Evolutionary conservation across 1,139 yeast genomes (phyloP).

Genomic region (Barnettozyma hawaiiensis): DNA sequence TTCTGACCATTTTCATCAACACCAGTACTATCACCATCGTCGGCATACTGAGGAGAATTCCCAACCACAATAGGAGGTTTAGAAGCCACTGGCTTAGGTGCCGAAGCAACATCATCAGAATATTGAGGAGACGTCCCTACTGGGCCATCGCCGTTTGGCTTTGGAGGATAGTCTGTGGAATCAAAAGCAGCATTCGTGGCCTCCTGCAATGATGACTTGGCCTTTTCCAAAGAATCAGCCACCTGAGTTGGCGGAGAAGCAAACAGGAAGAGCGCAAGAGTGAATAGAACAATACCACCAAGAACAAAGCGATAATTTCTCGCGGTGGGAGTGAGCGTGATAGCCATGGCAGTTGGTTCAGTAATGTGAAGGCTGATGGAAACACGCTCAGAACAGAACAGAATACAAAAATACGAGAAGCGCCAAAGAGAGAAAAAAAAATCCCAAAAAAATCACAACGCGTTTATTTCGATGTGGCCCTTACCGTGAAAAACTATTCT

Average conservation of each 20-base stretch:
- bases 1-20: conserved; percentile 14
- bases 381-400: too few species aligned
- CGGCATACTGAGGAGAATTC: conserved; percentile 22
- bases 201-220: conserved; percentile 16
- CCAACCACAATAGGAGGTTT: conserved; percentile 3
- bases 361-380: too few species aligned
- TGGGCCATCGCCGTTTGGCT: conserved; percentile 6
- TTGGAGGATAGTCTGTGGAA: conserved; percentile 11
- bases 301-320: conserved; percentile 24
- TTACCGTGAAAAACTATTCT: background rate
- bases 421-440: too few species aligned
- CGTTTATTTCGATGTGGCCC: background rate
- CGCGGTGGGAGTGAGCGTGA: conserved; percentile 14
- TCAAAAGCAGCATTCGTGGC: conserved; percentile 5
- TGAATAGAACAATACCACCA: conserved; percentile 22
- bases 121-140: conserved; percentile 22
- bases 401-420: too few species aligned
- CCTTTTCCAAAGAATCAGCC: conserved; percentile 18
- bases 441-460: too few species aligned
- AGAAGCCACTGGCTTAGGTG: background rate
- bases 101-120: conserved; percentile 15
- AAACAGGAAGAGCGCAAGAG: conserved; percentile 19
- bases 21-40: conserved; percentile 18
- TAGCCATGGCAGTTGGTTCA: conserved; percentile 10
- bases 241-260: conserved; percentile 18